Evolutionary conservation across 257 asterid species (phyloP), one percentile per base, ranked within the genome.

Genomic region (Salvia hispanica): DNA sequence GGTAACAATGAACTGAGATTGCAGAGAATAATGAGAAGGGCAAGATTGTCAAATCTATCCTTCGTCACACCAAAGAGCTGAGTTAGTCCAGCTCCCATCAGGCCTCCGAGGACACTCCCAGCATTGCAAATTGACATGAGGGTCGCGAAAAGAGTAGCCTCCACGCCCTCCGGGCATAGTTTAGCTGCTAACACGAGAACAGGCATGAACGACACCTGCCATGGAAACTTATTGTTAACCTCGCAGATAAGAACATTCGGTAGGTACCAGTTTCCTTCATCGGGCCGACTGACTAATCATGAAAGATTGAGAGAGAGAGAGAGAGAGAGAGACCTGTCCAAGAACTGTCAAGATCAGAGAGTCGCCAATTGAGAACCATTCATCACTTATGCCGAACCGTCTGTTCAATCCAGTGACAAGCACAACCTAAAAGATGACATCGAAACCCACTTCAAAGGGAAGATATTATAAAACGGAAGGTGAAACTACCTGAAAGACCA

Each of bases 351-450:
- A 70, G 52, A 91, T 78, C 84, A 94, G 78, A 14, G 99, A 94
- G 85, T 94, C 99, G 4, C 99, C 97, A 54, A 91, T 82, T 1
- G 99, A 87, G 15, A 94, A 94, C 99, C 99, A 94, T 87, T 94
- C 95, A 18, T 94, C 97, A 64, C 90, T 88, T 60, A 94, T 83
- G 25, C 96, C 96, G 40, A 91, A 71, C 74, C 77, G 77, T 66
- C 89, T 86, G 79, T 91, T 94, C 79, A 87, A 63, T 58, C 99
- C 97, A 40, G 93, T 85, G 48, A 94, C 99, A 5, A 94, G 96
- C 58, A 94, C 67, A 71, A 94, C 91, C 99, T 94, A 63, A 33
- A 52, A 70, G 62, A 69, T 42, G 47, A 46, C 53, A 74, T 3
- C 31, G 75, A 74, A 61, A 14, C 53, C 43, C 62, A 64, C 14